These are phyloP conservation scores for Pholiota conissans DNA, from an alignment of 768 basidiomycete genomes.

Conservation along the genomic window DNA sequence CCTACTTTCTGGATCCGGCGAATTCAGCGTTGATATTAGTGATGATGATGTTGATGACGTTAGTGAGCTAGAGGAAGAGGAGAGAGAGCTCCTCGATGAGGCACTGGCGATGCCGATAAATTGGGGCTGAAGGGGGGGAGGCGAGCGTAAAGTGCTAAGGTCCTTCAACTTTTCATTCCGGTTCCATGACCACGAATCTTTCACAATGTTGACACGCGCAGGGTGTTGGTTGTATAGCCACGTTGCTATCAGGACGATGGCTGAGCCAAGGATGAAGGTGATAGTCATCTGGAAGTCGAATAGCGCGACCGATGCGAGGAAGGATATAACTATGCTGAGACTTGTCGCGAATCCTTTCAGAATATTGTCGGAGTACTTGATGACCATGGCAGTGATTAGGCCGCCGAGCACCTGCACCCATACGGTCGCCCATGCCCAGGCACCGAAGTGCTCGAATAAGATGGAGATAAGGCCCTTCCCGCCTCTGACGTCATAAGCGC, in stretches of 20 bases:
- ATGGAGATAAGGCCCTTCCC: slow-evolving; percentile 52
- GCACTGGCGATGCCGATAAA: slow-evolving; percentile 24
- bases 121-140: slow-evolving; percentile 14
- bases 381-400: slow-evolving; percentile 90
- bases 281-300: slow-evolving; percentile 90
- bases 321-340: slow-evolving; percentile 91
- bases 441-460: slow-evolving; percentile 85
- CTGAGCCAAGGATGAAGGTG: slow-evolving; percentile 82
- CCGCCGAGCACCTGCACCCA: slow-evolving; percentile 90
- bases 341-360: slow-evolving; percentile 97
- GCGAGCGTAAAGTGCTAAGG: slow-evolving; percentile 17
- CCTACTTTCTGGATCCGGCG: slow-evolving; percentile 24
- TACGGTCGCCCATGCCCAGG: slow-evolving; percentile 96
- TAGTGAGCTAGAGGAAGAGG: slow-evolving; percentile 25
- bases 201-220: slow-evolving; percentile 27
- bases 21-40: slow-evolving; percentile 18
- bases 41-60: too few relatives aligned
- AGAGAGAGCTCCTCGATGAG: slow-evolving; percentile 33
- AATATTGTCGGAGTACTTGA: slow-evolving; percentile 96
- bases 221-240: slow-evolving; percentile 92
- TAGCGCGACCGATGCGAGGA: slow-evolving; percentile 87
- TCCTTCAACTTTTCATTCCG: slow-evolving; percentile 27
- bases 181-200: slow-evolving; percentile 23
- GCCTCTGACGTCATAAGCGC: slow-evolving; percentile 37
- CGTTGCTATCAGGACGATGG: slow-evolving; percentile 84